phyloP scores from a whole-genome alignment of 2,329 filamentous ascomycete species.

The Ambrosiella xylebori region DNA sequence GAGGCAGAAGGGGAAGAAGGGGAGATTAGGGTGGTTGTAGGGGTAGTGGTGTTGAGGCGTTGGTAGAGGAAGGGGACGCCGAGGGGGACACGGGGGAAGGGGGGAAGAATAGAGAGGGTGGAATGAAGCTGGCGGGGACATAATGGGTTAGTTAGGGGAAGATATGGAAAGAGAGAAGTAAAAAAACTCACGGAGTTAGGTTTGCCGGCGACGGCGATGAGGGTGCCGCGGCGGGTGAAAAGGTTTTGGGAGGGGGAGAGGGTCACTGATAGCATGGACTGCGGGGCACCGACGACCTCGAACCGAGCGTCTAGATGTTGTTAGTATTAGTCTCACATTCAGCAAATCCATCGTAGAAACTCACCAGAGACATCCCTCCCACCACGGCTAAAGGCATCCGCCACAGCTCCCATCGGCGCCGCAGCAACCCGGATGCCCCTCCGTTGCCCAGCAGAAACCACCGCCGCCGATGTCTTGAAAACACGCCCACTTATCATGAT shows the following conservation, averaged over 20 bases:
- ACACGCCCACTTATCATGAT: too few relatives aligned
- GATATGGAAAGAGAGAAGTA: neutral
- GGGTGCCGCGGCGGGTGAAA: constrained; percentile 78
- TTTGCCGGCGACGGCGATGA: constrained; percentile 80
- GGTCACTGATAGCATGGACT: constrained; percentile 83
- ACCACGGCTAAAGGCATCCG: constrained; percentile 35
- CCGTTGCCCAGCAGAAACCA: too few relatives aligned
- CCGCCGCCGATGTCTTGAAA: too few relatives aligned
- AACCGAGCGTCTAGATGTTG: constrained; percentile 63
- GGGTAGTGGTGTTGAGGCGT: constrained; percentile 69
- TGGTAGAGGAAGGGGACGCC: constrained; percentile 95
- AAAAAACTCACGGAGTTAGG: constrained; percentile 56
- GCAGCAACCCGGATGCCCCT: too few relatives aligned
- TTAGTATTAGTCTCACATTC: neutral
- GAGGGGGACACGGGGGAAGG: constrained; percentile 59
- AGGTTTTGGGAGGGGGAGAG: constrained; percentile 86
- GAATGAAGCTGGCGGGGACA: constrained; percentile 51
- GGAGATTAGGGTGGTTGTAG: constrained; percentile 73
- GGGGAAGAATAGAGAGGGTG: constrained; percentile 71
- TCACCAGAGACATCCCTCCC: too few relatives aligned
- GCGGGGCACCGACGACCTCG: constrained; percentile 79
- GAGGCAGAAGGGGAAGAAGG: constrained; percentile 76
- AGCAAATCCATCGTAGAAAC: too few relatives aligned
- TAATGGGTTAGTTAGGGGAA: neutral
- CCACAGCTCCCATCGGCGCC: too few relatives aligned